Evolutionary conservation across 2,329 filamentous ascomycete genomes (phyloP), one percentile per base, ranked within the genome.

Genomic region (Pyricularia grisea): DNA sequence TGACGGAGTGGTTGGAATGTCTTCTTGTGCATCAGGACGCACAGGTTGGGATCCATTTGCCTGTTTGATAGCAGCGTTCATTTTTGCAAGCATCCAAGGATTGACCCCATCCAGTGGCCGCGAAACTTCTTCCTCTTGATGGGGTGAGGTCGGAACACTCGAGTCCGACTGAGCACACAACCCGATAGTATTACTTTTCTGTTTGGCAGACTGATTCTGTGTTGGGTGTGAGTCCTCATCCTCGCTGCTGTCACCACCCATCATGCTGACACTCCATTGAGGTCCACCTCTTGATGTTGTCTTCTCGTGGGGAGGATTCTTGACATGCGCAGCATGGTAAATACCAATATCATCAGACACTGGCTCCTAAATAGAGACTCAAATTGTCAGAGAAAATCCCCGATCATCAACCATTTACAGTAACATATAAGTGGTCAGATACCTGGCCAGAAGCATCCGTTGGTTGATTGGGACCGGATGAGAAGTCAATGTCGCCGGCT

Each of bases 81-180:
- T 63, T 25, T 61, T 67, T 14, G 66, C 66, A n/a, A 67, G 30
- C n/a, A 67, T 25, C 66, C 66, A 67, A 36, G 66, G 66, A 27
- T 67, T 67, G 42, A 67, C 66, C 17, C 27, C 66, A 3, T 67
- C 66, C 28, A 67, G 28, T 2, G 27, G 30, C 4, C 55, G 50
- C 10, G 55, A 23, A 25, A 10, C 66, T n/a, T 63, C 66, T 20
- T 67, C 55, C 25, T 63, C 66, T 7, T n/a, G 23, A 50, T 67
- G 20, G 5, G 2, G 42, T 20, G 27, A 12, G 25, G 27, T 17
- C n/a, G 14, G 42, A 7, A 50, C 2, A n/a, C 17, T 50, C 20
- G 17, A n/a, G 17, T 50, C 42, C 42, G 42, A 50, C n/a, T n/a
- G 17, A 50, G 17, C 20, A 50, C 42, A 20, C 42, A n/a, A 7